Base-by-base conservation (phyloP, 306 rosid species). In the Sicyos edulis region DNA sequence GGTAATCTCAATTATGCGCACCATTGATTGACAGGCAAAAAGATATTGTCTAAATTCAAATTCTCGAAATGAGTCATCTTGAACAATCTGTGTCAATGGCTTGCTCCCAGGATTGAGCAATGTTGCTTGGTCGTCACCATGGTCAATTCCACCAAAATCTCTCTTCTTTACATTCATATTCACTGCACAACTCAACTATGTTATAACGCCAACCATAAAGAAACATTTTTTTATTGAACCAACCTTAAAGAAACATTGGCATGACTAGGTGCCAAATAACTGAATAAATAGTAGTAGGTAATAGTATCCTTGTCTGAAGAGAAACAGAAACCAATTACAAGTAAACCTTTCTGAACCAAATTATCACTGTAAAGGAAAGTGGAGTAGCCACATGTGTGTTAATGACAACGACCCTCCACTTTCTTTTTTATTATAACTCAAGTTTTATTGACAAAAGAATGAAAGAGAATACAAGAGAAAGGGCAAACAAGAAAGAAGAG, bases 1-100 rank as follows among this genome's bases (percentile, higher is more conserved):
- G 54, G 32, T 60, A 58, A 80, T 79, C 64, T 54, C 52, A 51
- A 83, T 79, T 19, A 61, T 68, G 51, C 83, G 70, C 76, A 95
- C 99, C 99, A 89, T 91, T 76, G 97, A 77, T 80, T 87, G 97
- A 77, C 97, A 89, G 78, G 97, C 83, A 82, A 95, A 91, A 24
- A 95, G 87, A 87, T 95, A 95, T 78, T 95, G 99, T 82, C 95
- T 79, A 84, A 95, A 91, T 77, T 95, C 99, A 80, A 95, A 95
- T 81, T 95, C 99, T 87, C 99, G 81, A 78, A 95, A 91, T 7
- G 96, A 89, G 76, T 91, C 99, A 66, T 95, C 99, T 84, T 87
- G 99, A 79, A 89, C 89, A 62, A 95, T 95, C 78, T 91, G 95
- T 47, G 95, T 80, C 86, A 95, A 84, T 73, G 92, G 77, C 77